These are phyloP conservation scores for Hanseniaspora vineae DNA, from an alignment of 805 yeast species.

Conservation along the genomic window DNA sequence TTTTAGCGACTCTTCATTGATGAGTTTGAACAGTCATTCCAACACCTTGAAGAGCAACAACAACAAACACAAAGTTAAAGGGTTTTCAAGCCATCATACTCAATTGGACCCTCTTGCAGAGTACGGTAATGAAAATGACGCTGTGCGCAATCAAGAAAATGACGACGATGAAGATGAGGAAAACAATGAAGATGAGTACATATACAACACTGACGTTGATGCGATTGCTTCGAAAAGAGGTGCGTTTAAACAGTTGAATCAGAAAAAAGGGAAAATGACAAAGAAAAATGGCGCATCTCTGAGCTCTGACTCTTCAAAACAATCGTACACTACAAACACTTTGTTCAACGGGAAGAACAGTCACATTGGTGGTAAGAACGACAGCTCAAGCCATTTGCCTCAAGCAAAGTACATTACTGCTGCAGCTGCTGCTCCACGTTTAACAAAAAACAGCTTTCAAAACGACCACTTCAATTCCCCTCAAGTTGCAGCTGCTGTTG, in stretches of 20 bases:
- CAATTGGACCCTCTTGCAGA: background rate
- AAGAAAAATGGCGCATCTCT: background rate
- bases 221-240: background rate
- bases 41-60: no score
- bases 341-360: no score
- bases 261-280: background rate
- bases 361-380: no score
- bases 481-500: slow-evolving; percentile 60
- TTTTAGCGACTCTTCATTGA: no score
- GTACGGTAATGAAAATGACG: slow-evolving; percentile 8
- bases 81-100: background rate
- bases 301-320: no score
- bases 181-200: background rate
- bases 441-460: slow-evolving; percentile 9
- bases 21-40: background rate
- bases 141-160: background rate
- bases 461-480: slow-evolving; percentile 25
- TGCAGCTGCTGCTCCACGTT: slow-evolving; percentile 74
- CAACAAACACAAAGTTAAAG: background rate
- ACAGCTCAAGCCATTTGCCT: no score
- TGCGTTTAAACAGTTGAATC: background rate
- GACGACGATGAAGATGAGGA: slow-evolving; percentile 6
- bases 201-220: background rate
- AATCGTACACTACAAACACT: no score
- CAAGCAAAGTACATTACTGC: slow-evolving; percentile 37